Evolutionary conservation across 208 protist species (phyloP).

Genomic region (Leishmania tarentolae): DNA sequence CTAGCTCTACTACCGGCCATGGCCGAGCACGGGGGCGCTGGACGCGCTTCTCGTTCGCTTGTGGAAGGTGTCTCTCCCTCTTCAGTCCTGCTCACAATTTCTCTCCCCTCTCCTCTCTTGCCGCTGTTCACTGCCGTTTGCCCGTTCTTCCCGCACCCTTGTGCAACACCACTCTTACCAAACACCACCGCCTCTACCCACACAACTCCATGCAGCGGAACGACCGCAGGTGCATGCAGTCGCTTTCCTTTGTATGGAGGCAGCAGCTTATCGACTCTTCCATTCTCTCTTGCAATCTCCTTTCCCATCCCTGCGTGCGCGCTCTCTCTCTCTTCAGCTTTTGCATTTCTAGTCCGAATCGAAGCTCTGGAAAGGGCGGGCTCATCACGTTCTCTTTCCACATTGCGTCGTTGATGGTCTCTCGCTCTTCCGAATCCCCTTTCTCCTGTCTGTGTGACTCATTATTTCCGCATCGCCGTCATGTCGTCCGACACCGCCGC

Average conservation of each 20-base stretch:
- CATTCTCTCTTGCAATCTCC: not conserved
- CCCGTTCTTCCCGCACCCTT: not conserved
- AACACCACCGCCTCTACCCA: not conserved
- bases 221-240: not conserved
- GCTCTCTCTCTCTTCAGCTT: not conserved
- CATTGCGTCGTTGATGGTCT: not conserved
- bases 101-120: not conserved
- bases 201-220: not conserved
- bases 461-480: not conserved
- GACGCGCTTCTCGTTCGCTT: not conserved
- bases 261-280: not conserved
- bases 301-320: not conserved
- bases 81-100: not conserved
- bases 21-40: not conserved
- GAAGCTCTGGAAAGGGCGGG: not conserved
- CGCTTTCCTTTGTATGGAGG: not conserved
- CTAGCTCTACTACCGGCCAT: not conserved
- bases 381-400: not conserved
- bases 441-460: not conserved
- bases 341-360: not conserved
- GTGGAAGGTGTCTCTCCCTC: not conserved
- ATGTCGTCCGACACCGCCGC: constrained; percentile 30
- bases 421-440: not conserved
- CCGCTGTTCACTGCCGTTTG: not conserved
- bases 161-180: not conserved